phyloP scores from a whole-genome alignment of 2,329 filamentous ascomycete genomes.

The Fusarium robinianum region DNA sequence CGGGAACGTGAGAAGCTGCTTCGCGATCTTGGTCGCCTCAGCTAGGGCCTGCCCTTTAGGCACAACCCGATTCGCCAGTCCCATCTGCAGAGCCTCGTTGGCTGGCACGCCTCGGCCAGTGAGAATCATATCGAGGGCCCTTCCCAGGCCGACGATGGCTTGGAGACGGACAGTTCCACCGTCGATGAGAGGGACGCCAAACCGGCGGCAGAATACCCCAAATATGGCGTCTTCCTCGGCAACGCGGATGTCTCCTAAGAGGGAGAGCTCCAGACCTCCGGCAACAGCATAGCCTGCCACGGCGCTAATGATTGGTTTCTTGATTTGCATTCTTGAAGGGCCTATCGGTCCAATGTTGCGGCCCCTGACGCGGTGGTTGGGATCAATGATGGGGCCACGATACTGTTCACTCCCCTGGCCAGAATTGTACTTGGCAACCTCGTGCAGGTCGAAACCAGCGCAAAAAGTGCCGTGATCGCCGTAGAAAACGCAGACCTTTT shows the following conservation, averaged over 20 bases:
- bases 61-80: slow-evolving; percentile 58
- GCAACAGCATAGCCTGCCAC: slow-evolving; percentile 59
- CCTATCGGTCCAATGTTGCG: slow-evolving; percentile 53
- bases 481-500: slow-evolving; percentile 58
- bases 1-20: slow-evolving; percentile 53
- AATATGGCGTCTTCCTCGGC: slow-evolving; percentile 58
- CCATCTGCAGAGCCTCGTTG: slow-evolving; percentile 55
- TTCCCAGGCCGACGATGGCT: slow-evolving; percentile 54
- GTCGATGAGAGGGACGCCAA: slow-evolving; percentile 41
- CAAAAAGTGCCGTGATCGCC: slow-evolving; percentile 55
- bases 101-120: slow-evolving; percentile 56
- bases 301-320: slow-evolving; percentile 57
- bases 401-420: slow-evolving; percentile 3
- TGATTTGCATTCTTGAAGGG: slow-evolving; percentile 53
- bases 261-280: slow-evolving; percentile 55
- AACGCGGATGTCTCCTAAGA: slow-evolving; percentile 58
- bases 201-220: slow-evolving; percentile 60
- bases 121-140: slow-evolving; percentile 61
- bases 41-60: slow-evolving; percentile 53
- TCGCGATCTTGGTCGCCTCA: slow-evolving; percentile 53
- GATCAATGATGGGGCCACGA: slow-evolving; percentile 6
- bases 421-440: slow-evolving; percentile 42
- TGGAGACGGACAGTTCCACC: slow-evolving; percentile 57
- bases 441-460: slow-evolving; percentile 57
- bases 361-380: slow-evolving; percentile 19